A percentile compares a stretch with the other conserved stretches of the same genome.
Evolutionary conservation across 2,329 filamentous ascomycete species (phyloP).

Genomic region (Cadophora malorum): DNA sequence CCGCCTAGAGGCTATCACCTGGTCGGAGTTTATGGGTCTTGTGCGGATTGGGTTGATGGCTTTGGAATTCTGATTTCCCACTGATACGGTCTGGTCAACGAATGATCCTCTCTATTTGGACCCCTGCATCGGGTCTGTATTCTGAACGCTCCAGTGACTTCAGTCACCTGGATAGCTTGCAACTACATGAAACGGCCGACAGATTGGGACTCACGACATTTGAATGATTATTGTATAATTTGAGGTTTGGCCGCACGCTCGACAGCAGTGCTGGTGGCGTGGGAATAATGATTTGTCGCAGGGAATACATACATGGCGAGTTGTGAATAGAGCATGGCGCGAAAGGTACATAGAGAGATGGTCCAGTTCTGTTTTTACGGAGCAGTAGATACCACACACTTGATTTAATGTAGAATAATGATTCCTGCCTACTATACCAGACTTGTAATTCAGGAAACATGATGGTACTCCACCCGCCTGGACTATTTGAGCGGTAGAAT

Average conservation of each 20-base stretch:
- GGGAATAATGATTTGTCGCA: slow-evolving; percentile 6
- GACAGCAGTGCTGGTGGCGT: not conserved
- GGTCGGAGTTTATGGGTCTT: slow-evolving; percentile 85
- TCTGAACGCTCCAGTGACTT: not conserved
- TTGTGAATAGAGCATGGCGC: slow-evolving; percentile 17
- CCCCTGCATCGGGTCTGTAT: not conserved
- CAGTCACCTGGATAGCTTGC: slow-evolving; percentile 1
- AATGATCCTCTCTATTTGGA: not conserved
- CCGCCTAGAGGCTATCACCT: slow-evolving; percentile 89
- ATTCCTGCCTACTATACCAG: not conserved
- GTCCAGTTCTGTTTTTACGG: not conserved
- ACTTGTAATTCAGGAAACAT: too few species aligned
- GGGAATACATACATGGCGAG: slow-evolving; percentile 9
- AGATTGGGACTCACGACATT: slow-evolving; percentile 4
- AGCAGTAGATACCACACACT: slow-evolving; percentile 2
- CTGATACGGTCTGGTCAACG: slow-evolving; percentile 48
- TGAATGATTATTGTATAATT: slow-evolving; percentile 27
- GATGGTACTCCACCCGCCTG: too few species aligned
- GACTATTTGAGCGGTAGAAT: too few species aligned
- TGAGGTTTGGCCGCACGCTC: slow-evolving; percentile 5
- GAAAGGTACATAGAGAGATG: slow-evolving; percentile 15
- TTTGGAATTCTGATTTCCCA: slow-evolving; percentile 82
- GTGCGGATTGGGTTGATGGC: slow-evolving; percentile 81
- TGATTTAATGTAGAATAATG: slow-evolving; percentile 10
- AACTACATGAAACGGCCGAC: slow-evolving; percentile 14